Base-by-base conservation (phyloP, 345 rosid genomes). In the Bruguiera sexangula region DNA sequence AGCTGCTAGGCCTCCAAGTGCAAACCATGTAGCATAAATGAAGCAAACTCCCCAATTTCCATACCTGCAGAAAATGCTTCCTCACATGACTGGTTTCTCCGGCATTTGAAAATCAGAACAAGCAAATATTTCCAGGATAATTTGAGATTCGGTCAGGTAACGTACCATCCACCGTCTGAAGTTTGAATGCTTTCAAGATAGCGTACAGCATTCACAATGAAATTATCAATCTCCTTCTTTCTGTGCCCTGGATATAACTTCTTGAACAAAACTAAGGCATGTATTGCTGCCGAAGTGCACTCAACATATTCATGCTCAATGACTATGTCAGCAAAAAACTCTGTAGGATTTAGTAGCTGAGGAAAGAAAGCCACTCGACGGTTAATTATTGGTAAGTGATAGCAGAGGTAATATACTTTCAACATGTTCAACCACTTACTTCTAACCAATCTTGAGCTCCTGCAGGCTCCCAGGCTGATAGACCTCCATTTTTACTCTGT, bases 311-410 rank as follows among this genome's bases (percentile, higher is more conserved):
- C 86, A 7, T 46, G 66, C 71, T 86, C 87, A 2, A 63, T 27
- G 22, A 88, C 80, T 9, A 72, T 62, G 65, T 80, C 77, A 0
- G 68, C 75, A 0, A 82, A 58, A 60, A 83, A 74, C 20, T 88
- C 91, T n/a, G 79, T 74, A 1, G 93, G 89, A 65, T 88, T 84
- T 1, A 86, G 79, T 24, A 82, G 46, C 88, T 88, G 73, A 55
- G n/a, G 30, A 43, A 63, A 46, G 11, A 21, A 34, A 24, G 19
- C 3, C 15, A 3, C 16, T 39, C 46, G 2, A 10, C 6, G 13
- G 16, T 39, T 39, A 9, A 39, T 39, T 39, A 11, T 39, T 39
- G 46, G 46, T 10, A 10, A 39, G 16, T 39, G 16, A 39, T 3
- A 39, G 16, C 46, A 39, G 46, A 39, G 46, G 10, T 39, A 10